Conservation (phyloP, 2,329 filamentous ascomycete species). For the Cladorrhinum sp. region DNA sequence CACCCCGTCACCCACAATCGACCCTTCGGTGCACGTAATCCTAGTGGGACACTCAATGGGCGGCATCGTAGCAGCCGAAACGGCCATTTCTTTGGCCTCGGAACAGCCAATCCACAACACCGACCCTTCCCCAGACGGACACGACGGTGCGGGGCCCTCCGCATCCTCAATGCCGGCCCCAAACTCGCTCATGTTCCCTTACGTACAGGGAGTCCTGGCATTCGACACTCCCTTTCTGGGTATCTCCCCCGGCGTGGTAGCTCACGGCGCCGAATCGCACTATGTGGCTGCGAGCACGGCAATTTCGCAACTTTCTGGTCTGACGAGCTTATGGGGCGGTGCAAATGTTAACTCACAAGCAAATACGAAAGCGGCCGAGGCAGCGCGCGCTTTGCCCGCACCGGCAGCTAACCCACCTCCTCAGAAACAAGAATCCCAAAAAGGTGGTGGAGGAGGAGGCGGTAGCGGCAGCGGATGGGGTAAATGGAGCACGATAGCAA, state of each 20-base stretch:
- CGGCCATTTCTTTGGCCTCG: constrained; percentile 67
- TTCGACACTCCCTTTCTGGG: constrained; percentile 93
- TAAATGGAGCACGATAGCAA: constrained; percentile 78
- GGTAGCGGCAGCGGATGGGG: constrained; percentile 72
- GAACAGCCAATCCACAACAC: constrained; percentile 52
- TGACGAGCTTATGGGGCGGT: constrained; percentile 66
- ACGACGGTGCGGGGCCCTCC: constrained; percentile 22
- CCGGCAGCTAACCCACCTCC: neutral
- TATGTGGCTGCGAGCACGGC: constrained; percentile 72
- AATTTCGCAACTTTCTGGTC: constrained; percentile 61
- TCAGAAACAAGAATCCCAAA: constrained; percentile 34
- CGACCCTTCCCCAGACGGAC: constrained; percentile 33
- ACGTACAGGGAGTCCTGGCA: constrained; percentile 83
- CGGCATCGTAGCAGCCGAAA: constrained; percentile 91
- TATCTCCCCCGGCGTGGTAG: constrained; percentile 77
- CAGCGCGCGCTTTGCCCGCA: neutral
- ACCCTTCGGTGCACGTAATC: constrained; percentile 78
- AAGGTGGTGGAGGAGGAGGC: constrained; percentile 37
- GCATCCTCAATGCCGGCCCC: constrained; percentile 28
- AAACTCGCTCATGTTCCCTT: constrained; percentile 82
- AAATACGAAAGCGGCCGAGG: constrained; percentile 22
- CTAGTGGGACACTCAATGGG: constrained; percentile 88
- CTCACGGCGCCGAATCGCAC: constrained; percentile 81
- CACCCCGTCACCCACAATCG: constrained; percentile 79
- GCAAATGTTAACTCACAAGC: constrained; percentile 35